Conservation (phyloP, 495 filamentous ascomycete genomes). For the Diplogelasinospora grovesii region DNA sequence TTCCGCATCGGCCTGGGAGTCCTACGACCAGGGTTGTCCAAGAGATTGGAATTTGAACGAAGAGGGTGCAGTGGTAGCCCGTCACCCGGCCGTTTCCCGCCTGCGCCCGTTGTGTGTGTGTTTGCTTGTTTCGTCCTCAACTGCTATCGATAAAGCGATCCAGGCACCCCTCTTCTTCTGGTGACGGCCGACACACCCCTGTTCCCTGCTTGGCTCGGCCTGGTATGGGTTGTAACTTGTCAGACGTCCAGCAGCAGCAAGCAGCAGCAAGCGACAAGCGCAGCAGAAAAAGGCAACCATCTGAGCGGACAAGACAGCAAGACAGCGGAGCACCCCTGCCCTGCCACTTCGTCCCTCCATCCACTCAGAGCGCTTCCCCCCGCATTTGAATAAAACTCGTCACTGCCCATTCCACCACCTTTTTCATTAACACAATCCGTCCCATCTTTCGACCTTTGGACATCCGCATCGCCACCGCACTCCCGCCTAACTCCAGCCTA, state of each 20-base stretch:
- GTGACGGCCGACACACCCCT: slow-evolving; percentile 5
- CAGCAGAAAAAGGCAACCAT: no score
- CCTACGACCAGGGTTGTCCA: no score
- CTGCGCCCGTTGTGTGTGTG: slow-evolving; percentile 2
- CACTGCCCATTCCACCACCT: slow-evolving; percentile 25
- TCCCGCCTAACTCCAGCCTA: slow-evolving; percentile 5
- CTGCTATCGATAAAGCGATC: slow-evolving; percentile 8
- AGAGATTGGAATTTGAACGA: slow-evolving; percentile 4
- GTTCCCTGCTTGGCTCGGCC: slow-evolving; percentile 11
- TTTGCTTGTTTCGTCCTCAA: slow-evolving; percentile 3
- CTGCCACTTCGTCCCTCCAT: slow-evolving; percentile 11
- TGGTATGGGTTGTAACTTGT: slow-evolving; percentile 8
- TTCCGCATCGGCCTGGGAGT: no score
- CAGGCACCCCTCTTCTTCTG: slow-evolving; percentile 3
- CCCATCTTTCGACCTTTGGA: slow-evolving; percentile 18
- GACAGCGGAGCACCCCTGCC: slow-evolving; percentile 20
- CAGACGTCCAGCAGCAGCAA: no score
- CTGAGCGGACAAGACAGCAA: no score
- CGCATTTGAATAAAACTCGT: slow-evolving; percentile 34
- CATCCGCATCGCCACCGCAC: slow-evolving; percentile 13
- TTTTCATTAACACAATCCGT: slow-evolving; percentile 22
- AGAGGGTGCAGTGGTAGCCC: slow-evolving; percentile 15
- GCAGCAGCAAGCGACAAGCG: no score
- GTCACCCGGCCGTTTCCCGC: slow-evolving; percentile 20
- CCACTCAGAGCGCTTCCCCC: slow-evolving; percentile 23